phyloP scores from a whole-genome alignment of 345 rosid species.

The Atalantia buxifolia region DNA sequence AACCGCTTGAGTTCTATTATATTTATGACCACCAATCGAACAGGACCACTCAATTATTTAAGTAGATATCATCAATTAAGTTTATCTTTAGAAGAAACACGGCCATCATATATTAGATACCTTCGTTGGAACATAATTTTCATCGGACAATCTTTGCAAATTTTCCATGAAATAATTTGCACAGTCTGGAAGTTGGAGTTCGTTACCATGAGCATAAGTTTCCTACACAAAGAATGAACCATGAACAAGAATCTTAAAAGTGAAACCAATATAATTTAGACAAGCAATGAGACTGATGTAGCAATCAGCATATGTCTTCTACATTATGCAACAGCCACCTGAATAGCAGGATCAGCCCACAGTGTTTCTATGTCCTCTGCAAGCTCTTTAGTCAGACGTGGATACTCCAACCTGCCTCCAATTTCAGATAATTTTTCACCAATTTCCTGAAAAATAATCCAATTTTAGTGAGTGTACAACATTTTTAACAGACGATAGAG shows the following conservation, averaged over 20 bases:
- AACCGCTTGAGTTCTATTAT: neutral
- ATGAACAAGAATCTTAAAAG: neutral
- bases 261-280: neutral
- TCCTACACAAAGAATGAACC: slow-evolving; percentile 46
- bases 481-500: neutral
- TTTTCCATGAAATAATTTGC: slow-evolving; percentile 89
- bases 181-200: slow-evolving; percentile 97
- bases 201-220: slow-evolving; percentile 74
- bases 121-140: slow-evolving; percentile 89
- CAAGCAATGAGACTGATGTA: neutral
- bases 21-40: neutral
- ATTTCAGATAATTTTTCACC: slow-evolving; percentile 85
- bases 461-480: neutral
- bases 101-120: slow-evolving; percentile 23
- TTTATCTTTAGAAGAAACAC: neutral
- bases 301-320: slow-evolving; percentile 1
- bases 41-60: neutral
- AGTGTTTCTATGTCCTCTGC: slow-evolving; percentile 71
- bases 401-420: slow-evolving; percentile 72
- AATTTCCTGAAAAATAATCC: slow-evolving; percentile 48
- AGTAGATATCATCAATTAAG: neutral
- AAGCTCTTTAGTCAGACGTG: slow-evolving; percentile 69
- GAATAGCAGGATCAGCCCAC: slow-evolving; percentile 95
- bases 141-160: slow-evolving; percentile 70
- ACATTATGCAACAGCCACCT: slow-evolving; percentile 44